Evolutionary conservation across 2,329 filamentous ascomycete species (phyloP), one percentile per base, ranked within the genome.

Genomic region (Diaporthe longicolla): DNA sequence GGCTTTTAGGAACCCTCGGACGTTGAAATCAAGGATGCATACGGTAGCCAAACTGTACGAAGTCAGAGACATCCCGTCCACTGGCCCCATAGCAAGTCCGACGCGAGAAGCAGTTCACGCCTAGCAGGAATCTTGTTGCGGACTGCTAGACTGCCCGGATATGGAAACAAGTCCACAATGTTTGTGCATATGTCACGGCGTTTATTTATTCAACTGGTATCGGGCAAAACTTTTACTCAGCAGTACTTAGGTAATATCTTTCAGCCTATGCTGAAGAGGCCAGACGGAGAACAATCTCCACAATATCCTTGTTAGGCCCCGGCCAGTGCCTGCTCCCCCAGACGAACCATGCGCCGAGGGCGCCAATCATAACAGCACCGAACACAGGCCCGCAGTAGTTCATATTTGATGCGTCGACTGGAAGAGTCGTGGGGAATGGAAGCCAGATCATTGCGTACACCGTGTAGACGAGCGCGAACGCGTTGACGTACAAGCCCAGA

Each of bases 221-320:
- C 2, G 8, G 50, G 21, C 50, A 52, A n/a, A 26, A 13, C 26
- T 52, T 3, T n/a, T 52, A 3, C 11, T 52, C n/a, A 11, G 4
- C n/a, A 52, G n/a, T 52, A 13, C 50, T 10, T 26, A 21, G n/a
- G 50, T 26, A 52, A 9, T 26, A 52, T 52, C n/a, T 15, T 52
- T n/a, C 2, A 52, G n/a, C 50, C 50, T 52, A 52, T 52, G 13
- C 50, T 11, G n/a, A 52, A 52, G 50, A 52, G 2, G 50, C 50
- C n/a, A 52, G 24, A n/a, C 50, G 50, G 50, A 52, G 50, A 52
- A 52, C 50, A 52, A 52, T 52, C n/a, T 52, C 50, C 11, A 52
- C 50, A 26, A 52, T 52, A 26, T 52, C 50, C 50, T 52, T 52
- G 50, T 52, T 52, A 8, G 45, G 45, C 10, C 45, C 45, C 19